These are phyloP conservation scores for Metschnikowia koreensis DNA, from an alignment of 805 yeast species.

Conservation along the genomic window DNA sequence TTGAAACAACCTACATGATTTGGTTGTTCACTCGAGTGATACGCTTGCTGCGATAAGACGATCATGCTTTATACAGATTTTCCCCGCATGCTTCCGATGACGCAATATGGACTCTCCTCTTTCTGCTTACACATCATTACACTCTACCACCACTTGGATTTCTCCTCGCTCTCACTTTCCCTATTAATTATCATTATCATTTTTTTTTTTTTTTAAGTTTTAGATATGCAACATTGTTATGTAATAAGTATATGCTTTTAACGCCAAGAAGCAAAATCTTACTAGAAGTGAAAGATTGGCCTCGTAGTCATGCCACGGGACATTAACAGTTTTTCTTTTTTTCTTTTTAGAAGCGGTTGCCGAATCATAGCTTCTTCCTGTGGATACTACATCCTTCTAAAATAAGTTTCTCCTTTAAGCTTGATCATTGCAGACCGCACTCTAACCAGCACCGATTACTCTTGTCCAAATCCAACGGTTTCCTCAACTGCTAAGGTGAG, in stretches of 20 bases:
- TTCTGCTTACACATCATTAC: too few relatives aligned
- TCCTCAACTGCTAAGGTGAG: conserved; percentile 96
- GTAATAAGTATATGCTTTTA: neutral
- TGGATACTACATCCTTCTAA: neutral
- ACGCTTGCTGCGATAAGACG: too few relatives aligned
- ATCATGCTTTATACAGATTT: too few relatives aligned
- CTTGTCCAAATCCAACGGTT: conserved; percentile 98
- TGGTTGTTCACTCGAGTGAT: neutral
- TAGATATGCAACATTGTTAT: neutral
- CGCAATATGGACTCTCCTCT: too few relatives aligned
- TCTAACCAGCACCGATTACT: conserved; percentile 39
- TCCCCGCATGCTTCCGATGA: too few relatives aligned
- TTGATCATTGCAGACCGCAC: neutral
- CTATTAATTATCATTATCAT: too few relatives aligned
- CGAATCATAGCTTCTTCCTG: too few relatives aligned
- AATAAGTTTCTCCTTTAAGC: neutral
- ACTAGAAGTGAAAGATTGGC: neutral
- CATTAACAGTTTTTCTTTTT: neutral
- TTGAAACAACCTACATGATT: neutral
- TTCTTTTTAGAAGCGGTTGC: neutral
- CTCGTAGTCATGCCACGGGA: neutral
- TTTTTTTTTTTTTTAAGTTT: too few relatives aligned
- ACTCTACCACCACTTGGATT: neutral
- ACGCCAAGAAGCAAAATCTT: neutral
- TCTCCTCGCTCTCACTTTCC: neutral